Evolutionary conservation across 257 asterid genomes (phyloP).

Genomic region (Ehretia macrophylla): DNA sequence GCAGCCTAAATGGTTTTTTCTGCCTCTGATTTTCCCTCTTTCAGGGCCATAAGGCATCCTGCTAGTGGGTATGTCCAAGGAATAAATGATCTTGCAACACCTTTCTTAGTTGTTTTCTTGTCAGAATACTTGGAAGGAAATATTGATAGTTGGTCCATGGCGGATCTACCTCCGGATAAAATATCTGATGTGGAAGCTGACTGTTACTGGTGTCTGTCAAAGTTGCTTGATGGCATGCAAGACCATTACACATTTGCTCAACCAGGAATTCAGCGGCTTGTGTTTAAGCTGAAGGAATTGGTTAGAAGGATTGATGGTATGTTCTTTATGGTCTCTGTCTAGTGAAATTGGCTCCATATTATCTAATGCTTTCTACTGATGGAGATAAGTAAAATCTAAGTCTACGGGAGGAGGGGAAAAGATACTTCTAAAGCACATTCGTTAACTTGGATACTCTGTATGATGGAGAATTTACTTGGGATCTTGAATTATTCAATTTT

Average conservation of each 20-base stretch:
- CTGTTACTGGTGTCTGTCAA: constrained; percentile 94
- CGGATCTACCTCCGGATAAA: constrained; percentile 65
- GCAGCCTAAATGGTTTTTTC: constrained; percentile 8
- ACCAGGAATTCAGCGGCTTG: constrained; percentile 97
- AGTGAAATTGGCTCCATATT: not conserved
- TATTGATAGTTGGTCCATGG: constrained; percentile 67
- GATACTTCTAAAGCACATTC: no score
- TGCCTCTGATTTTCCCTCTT: constrained; percentile 13
- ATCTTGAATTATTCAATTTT: no score
- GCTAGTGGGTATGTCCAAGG: constrained; percentile 99
- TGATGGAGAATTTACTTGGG: no score
- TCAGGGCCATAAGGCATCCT: constrained; percentile 95
- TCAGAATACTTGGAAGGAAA: constrained; percentile 82
- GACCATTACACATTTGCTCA: constrained; percentile 99
- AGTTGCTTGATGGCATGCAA: constrained; percentile 98
- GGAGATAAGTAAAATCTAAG: not conserved
- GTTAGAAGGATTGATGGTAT: constrained; percentile 94
- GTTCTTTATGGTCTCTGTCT: constrained; percentile 3
- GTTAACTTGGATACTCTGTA: no score
- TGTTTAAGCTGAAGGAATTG: constrained; percentile 92
- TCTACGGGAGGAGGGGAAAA: no score
- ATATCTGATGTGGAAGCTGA: constrained; percentile 84
- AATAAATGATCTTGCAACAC: constrained; percentile 93
- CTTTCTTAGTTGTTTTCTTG: constrained; percentile 86
- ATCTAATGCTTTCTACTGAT: not conserved